Evolutionary conservation across 176 grass and related monocot species (phyloP).

Genomic region (Puccinellia tenuiflora): DNA sequence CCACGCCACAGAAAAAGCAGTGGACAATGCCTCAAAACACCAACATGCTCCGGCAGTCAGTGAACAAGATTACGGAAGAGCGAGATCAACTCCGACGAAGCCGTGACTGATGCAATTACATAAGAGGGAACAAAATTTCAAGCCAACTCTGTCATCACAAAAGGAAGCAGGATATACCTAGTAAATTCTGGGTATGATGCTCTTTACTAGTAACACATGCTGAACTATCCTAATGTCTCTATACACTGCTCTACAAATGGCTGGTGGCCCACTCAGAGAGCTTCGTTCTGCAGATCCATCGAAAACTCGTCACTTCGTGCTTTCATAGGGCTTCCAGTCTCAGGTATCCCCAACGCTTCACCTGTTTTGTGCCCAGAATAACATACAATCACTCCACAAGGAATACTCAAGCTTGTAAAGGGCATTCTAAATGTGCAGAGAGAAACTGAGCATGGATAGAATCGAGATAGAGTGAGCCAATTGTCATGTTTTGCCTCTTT

Average conservation of each 20-base stretch:
- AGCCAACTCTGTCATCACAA: background rate
- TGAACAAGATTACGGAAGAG: background rate
- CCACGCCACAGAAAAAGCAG: background rate
- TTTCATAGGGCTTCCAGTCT: background rate
- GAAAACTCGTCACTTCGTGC: background rate
- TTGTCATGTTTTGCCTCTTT: background rate
- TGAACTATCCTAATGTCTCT: background rate
- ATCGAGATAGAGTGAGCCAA: background rate
- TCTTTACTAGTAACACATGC: background rate
- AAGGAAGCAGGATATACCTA: background rate
- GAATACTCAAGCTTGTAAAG: background rate
- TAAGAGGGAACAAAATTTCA: background rate
- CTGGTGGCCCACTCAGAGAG: background rate
- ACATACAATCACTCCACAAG: background rate
- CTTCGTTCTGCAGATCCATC: background rate
- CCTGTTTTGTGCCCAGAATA: slow-evolving; percentile 3
- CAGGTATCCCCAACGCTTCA: slow-evolving; percentile 16
- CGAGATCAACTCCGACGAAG: background rate
- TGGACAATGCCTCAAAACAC: background rate
- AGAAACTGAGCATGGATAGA: background rate
- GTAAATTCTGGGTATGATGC: background rate
- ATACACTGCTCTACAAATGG: background rate
- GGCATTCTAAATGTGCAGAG: background rate
- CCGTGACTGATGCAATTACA: background rate
- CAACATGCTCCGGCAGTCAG: background rate